A percentile compares a stretch with the other conserved stretches of the same genome.
Evolutionary conservation across 2,329 filamentous ascomycete genomes (phyloP).

Genomic region (Sarocladium oryzae): DNA sequence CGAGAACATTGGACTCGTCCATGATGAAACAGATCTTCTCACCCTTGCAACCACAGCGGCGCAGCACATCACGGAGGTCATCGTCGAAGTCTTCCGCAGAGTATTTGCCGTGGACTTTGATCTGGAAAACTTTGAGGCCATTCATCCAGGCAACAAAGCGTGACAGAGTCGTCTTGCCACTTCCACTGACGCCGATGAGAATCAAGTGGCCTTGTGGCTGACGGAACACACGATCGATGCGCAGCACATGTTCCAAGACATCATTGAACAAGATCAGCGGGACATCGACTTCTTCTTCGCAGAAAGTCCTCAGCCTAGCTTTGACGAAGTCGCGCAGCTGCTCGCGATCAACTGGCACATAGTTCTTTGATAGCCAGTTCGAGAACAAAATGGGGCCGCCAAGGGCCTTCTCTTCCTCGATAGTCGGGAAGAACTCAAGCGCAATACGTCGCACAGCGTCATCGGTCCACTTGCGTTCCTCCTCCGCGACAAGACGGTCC

Average conservation of each 20-base stretch:
- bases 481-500: slow-evolving; percentile 89
- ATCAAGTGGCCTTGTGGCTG: slow-evolving; percentile 98
- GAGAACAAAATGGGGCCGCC: slow-evolving; percentile 95
- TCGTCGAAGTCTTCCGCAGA: slow-evolving; percentile 98
- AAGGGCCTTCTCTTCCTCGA: slow-evolving; percentile 83
- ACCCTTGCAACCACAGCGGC: slow-evolving; percentile 91
- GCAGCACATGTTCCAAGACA: slow-evolving; percentile 93
- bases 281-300: slow-evolving; percentile 98
- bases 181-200: slow-evolving; percentile 95
- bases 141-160: slow-evolving; percentile 99
- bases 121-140: slow-evolving; percentile 96
- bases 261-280: slow-evolving; percentile 99
- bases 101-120: slow-evolving; percentile 99
- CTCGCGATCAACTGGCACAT: slow-evolving; percentile 92
- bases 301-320: slow-evolving; percentile 94
- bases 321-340: slow-evolving; percentile 96
- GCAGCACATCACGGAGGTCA: slow-evolving; percentile 86
- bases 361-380: slow-evolving; percentile 99
- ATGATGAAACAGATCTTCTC: slow-evolving; percentile 99
- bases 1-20: slow-evolving; percentile 97
- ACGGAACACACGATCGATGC: slow-evolving; percentile 97
- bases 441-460: slow-evolving; percentile 82
- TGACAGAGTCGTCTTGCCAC: slow-evolving; percentile 95
- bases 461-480: slow-evolving; percentile 92
- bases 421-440: slow-evolving; percentile 87